A percentile compares a stretch with the other conserved stretches of the same genome.
phyloP scores from a whole-genome alignment of 306 rosid genomes.

The Gillenia trifoliata region DNA sequence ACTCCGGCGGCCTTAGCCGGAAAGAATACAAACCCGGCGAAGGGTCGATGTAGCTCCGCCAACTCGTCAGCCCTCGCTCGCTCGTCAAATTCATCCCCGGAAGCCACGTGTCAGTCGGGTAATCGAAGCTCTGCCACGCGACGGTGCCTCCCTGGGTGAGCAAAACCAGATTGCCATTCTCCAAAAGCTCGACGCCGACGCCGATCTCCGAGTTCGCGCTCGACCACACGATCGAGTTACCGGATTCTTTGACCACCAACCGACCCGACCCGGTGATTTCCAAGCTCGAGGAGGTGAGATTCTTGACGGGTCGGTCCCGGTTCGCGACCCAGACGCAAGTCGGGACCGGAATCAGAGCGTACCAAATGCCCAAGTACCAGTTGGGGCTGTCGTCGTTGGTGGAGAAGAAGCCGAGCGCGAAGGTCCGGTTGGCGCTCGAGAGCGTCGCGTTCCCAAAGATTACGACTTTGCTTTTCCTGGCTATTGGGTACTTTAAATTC shows the following conservation, averaged over 20 bases:
- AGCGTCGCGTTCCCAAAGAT: slow-evolving; percentile 32
- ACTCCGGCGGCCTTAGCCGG: slow-evolving; percentile 39
- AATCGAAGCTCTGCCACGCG: slow-evolving; percentile 80
- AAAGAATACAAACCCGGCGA: slow-evolving; percentile 60
- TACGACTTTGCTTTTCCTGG: slow-evolving; percentile 9
- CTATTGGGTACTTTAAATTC: background rate
- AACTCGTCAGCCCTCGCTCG: slow-evolving; percentile 27
- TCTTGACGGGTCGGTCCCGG: slow-evolving; percentile 34
- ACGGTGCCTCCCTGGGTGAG: slow-evolving; percentile 18
- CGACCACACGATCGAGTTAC: slow-evolving; percentile 39
- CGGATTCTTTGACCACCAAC: slow-evolving; percentile 39
- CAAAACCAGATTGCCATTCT: slow-evolving; percentile 54
- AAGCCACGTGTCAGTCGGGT: slow-evolving; percentile 72
- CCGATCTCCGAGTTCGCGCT: slow-evolving; percentile 16
- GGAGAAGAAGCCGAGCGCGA: slow-evolving; percentile 54
- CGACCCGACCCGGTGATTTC: slow-evolving; percentile 39
- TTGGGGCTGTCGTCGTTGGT: slow-evolving; percentile 7
- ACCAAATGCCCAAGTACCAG: slow-evolving; percentile 50
- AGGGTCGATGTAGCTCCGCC: slow-evolving; percentile 59
- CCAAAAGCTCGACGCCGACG: slow-evolving; percentile 24
- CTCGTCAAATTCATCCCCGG: slow-evolving; percentile 76
- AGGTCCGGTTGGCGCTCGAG: slow-evolving; percentile 41
- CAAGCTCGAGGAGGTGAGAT: slow-evolving; percentile 21
- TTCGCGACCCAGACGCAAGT: slow-evolving; percentile 70
- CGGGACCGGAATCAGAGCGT: slow-evolving; percentile 34